Percentiles rank a stretch among this genome's conserved stretches.
phyloP scores from a whole-genome alignment of 768 basidiomycete genomes.

The Lyophyllum shimeji region DNA sequence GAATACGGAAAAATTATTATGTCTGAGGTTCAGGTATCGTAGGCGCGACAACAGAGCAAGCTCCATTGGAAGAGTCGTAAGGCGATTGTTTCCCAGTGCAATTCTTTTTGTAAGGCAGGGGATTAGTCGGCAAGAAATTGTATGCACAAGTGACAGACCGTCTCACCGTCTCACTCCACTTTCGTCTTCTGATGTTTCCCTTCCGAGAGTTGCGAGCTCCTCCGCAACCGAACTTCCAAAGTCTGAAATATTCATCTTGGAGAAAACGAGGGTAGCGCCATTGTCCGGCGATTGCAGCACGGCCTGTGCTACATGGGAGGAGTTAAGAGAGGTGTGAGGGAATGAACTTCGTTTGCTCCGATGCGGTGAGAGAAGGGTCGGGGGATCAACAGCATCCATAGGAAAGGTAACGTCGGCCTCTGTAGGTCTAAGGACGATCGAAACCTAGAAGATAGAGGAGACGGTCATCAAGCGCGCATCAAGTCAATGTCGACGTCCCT shows the following conservation, averaged over 20 bases:
- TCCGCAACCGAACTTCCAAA: slow-evolving; percentile 75
- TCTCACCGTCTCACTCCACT: slow-evolving; percentile 65
- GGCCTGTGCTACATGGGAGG: slow-evolving; percentile 65
- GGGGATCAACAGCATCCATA: slow-evolving; percentile 23
- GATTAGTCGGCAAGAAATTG: neutral
- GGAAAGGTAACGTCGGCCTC: neutral
- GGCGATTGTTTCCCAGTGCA: slow-evolving; percentile 81
- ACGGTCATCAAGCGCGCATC: slow-evolving; percentile 1
- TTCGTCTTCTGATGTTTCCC: slow-evolving; percentile 47
- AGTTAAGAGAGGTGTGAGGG: slow-evolving; percentile 41
- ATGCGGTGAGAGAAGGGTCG: slow-evolving; percentile 24
- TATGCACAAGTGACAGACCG: slow-evolving; percentile 42
- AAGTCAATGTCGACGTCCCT: neutral
- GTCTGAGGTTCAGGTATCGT: slow-evolving; percentile 85
- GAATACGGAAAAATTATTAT: slow-evolving; percentile 78
- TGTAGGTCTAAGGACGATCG: neutral
- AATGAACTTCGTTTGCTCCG: slow-evolving; percentile 8
- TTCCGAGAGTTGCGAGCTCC: slow-evolving; percentile 66
- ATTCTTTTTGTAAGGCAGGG: slow-evolving; percentile 53
- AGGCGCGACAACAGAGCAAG: slow-evolving; percentile 73
- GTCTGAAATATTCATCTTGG: slow-evolving; percentile 75
- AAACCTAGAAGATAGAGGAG: neutral
- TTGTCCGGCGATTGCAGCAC: slow-evolving; percentile 66
- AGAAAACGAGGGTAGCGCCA: slow-evolving; percentile 83
- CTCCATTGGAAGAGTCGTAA: slow-evolving; percentile 72